Percentiles rank a stretch among this genome's conserved stretches.
Conservation (phyloP, 805 yeast genomes). For the Teunomyces gatunensis region DNA sequence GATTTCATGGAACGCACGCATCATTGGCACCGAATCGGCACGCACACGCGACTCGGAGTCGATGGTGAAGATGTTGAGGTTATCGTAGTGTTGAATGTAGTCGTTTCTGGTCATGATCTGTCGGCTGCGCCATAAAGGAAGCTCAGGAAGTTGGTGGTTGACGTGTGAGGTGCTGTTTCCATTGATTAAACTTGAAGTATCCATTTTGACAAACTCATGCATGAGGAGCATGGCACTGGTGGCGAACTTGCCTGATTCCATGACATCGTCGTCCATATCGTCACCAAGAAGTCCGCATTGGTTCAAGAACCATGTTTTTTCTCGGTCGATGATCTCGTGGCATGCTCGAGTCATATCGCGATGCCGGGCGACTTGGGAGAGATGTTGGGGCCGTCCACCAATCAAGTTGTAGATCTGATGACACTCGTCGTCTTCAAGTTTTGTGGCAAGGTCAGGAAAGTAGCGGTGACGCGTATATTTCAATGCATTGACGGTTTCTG, state of each 20-base stretch:
- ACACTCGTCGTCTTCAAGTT: slow-evolving; percentile 35
- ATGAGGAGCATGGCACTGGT: slow-evolving; percentile 71
- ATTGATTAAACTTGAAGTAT: slow-evolving; percentile 30
- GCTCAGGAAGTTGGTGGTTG: slow-evolving; percentile 62
- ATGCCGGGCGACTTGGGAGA: slow-evolving; percentile 66
- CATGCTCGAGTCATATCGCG: slow-evolving; percentile 57
- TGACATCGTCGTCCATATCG: slow-evolving; percentile 86
- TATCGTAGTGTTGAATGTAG: slow-evolving; percentile 71
- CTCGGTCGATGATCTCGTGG: slow-evolving; percentile 70
- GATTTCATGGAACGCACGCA: slow-evolving; percentile 83
- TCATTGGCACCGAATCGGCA: slow-evolving; percentile 85
- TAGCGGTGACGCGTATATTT: slow-evolving; percentile 45
- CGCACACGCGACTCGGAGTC: slow-evolving; percentile 70
- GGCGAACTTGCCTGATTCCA: slow-evolving; percentile 78
- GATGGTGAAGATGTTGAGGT: slow-evolving; percentile 73
- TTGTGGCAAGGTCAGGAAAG: slow-evolving; percentile 25
- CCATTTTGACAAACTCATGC: slow-evolving; percentile 70
- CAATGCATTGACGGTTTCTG: slow-evolving; percentile 55
- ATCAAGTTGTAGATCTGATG: slow-evolving; percentile 61
- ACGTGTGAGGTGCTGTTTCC: slow-evolving; percentile 2
- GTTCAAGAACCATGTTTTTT: slow-evolving; percentile 81
- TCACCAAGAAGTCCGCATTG: slow-evolving; percentile 77
- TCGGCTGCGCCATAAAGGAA: slow-evolving; percentile 81
- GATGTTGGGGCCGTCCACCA: slow-evolving; percentile 84
- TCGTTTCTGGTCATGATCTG: slow-evolving; percentile 86